Base-by-base conservation (phyloP, 2,329 filamentous ascomycete genomes). In the Alternaria infectoria region DNA sequence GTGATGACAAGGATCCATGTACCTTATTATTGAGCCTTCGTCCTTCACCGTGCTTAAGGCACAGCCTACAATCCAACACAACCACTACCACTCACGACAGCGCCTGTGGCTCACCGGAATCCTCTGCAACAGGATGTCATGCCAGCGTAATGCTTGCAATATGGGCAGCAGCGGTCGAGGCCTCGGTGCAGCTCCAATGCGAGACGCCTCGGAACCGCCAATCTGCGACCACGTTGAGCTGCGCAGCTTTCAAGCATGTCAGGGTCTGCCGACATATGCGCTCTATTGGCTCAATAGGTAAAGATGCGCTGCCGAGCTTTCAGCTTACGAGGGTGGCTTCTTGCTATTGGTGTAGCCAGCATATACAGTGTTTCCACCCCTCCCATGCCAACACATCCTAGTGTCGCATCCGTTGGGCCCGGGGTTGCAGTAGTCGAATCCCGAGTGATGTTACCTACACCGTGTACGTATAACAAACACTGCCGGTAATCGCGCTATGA, bases 211-310 rank as follows among this genome's bases (percentile, higher is more conserved):
- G 62, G 64, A 70, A 36, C 52, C 64, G 51, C 66, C 54, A 59
- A 64, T 67, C 64, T 68, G 67, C 62, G 66, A 65, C 69, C 69
- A 69, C 66, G 58, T 66, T 69, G 57, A 66, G 67, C 67, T 68
- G 60, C 66, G 67, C 52, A 59, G 49, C 46, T 43, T 46, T 57
- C 55, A 40, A n/a, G 36, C n/a, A 40, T 40, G 36, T 40, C 36
- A 66, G 66, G 66, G 60, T 61, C 43, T 64, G 25, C 25, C 46
- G n/a, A 36, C 19, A 52, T 59, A 59, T 51, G 49, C 19, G 19
- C 26, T 26, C 32, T 50, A 69, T 73, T 72, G 68, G 69, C 49
- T 36, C n/a, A 17, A 32, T 25, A 47, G 51, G 11, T 52, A 21
- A 56, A 58, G 61, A 54, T 40, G 44, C 57, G 56, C 51, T 56